A percentile compares a stretch with the other conserved stretches of the same genome.
phyloP scores from a whole-genome alignment of 1,284 basidiomycete genomes.

The Boletus smithii region DNA sequence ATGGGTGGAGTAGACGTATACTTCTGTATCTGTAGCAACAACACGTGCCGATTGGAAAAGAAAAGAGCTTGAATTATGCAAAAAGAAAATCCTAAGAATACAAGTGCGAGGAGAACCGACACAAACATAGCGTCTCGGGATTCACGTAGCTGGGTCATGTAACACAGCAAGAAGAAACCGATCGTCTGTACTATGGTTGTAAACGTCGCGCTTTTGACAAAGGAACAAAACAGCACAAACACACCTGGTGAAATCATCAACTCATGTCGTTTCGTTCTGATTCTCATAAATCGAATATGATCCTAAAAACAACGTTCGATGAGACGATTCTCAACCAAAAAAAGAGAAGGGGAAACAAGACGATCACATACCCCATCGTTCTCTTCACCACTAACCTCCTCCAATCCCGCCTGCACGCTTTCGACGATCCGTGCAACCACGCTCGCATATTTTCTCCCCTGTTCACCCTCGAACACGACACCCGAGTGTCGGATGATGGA shows the following conservation, averaged over 20 bases:
- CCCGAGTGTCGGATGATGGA: slow-evolving; percentile 82
- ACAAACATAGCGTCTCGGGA: background rate
- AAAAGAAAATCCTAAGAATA: slow-evolving; percentile 16
- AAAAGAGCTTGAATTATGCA: slow-evolving; percentile 8
- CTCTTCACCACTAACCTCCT: slow-evolving; percentile 61
- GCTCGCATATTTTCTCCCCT: slow-evolving; percentile 75
- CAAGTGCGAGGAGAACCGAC: slow-evolving; percentile 3
- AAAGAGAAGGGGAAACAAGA: too few relatives aligned
- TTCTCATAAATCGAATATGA: slow-evolving; percentile 83
- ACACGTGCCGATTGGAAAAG: background rate
- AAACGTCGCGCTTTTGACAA: background rate
- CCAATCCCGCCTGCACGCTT: slow-evolving; percentile 68
- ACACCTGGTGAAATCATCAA: slow-evolving; percentile 91
- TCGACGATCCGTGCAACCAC: slow-evolving; percentile 79
- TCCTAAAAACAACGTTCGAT: too few relatives aligned
- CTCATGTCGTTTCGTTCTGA: slow-evolving; percentile 88
- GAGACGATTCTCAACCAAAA: too few relatives aligned
- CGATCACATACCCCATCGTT: slow-evolving; percentile 53
- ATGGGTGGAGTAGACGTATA: too few relatives aligned
- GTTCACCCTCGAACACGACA: slow-evolving; percentile 83
- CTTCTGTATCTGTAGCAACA: slow-evolving; percentile 1
- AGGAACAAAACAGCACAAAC: slow-evolving; percentile 31
- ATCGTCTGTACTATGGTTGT: slow-evolving; percentile 52
- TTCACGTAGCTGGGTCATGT: slow-evolving; percentile 62
- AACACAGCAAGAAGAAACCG: slow-evolving; percentile 81